Conservation (phyloP, 83 land plant species). For the Picea mariana region DNA sequence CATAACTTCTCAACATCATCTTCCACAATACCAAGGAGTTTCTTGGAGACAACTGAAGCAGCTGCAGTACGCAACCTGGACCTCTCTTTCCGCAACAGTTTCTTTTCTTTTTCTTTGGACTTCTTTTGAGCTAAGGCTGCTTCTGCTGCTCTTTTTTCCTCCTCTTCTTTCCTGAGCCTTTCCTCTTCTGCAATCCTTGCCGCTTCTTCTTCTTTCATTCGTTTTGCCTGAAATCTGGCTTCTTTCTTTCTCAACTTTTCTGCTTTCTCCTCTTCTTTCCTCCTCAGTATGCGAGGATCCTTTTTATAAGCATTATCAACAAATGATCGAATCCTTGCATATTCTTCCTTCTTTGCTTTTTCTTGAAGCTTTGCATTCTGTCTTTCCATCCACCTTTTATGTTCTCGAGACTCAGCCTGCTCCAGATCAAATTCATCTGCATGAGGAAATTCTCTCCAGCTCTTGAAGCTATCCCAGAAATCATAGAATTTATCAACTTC, state of each 20-base stretch:
- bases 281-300: slow-evolving; percentile 82
- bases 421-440: slow-evolving; percentile 94
- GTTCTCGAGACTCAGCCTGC: slow-evolving; percentile 92
- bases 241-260: slow-evolving; percentile 86
- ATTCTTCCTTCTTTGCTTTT: slow-evolving; percentile 93
- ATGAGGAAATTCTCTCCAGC: slow-evolving; percentile 98
- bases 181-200: slow-evolving; percentile 79
- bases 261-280: slow-evolving; percentile 91
- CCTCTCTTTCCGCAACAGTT: slow-evolving; percentile 84
- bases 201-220: slow-evolving; percentile 86
- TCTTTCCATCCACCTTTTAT: slow-evolving; percentile 99
- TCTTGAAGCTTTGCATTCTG: slow-evolving; percentile 92
- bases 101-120: slow-evolving; percentile 92
- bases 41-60: slow-evolving; percentile 40
- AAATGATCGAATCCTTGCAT: slow-evolving; percentile 64
- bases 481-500: slow-evolving; percentile 85
- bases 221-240: slow-evolving; percentile 76
- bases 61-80: slow-evolving; percentile 71
- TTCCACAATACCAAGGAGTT: slow-evolving; percentile 49
- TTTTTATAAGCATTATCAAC: slow-evolving; percentile 93
- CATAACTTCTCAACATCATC: slow-evolving; percentile 80
- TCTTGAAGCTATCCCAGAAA: slow-evolving; percentile 90
- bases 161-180: slow-evolving; percentile 75
- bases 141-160: slow-evolving; percentile 79
- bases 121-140: slow-evolving; percentile 81